Conservation (phyloP, 2,329 filamentous ascomycete genomes). For the Pestalotiopsis sp. region DNA sequence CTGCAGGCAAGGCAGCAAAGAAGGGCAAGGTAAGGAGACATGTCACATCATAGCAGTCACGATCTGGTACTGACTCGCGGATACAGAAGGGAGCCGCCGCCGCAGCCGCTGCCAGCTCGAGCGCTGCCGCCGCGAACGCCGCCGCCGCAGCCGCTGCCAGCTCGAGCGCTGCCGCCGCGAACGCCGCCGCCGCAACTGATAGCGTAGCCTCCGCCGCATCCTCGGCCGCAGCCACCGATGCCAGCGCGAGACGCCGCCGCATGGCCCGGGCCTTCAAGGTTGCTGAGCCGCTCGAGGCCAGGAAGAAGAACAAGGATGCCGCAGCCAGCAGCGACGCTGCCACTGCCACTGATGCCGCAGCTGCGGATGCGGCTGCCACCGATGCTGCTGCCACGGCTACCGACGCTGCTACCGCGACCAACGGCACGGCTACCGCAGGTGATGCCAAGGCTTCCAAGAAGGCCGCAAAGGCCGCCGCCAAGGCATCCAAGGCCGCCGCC, state of each 20-base stretch:
- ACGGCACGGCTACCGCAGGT: not conserved
- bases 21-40: not conserved
- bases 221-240: not conserved
- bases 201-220: not conserved
- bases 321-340: not conserved
- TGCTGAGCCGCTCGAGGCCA: not conserved
- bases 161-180: not conserved
- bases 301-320: not conserved
- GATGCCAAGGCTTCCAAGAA: constrained; percentile 4
- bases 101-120: not conserved
- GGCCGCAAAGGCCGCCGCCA: constrained; percentile 4
- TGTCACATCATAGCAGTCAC: no score
- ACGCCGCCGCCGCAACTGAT: not conserved
- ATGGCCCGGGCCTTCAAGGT: not conserved
- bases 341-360: not conserved
- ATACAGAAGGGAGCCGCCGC: not conserved
- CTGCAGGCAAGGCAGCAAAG: not conserved
- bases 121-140: not conserved
- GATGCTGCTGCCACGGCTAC: not conserved
- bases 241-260: not conserved
- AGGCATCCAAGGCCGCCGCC: constrained; percentile 1
- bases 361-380: not conserved
- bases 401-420: not conserved
- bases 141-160: not conserved
- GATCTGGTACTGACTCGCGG: not conserved